Evolutionary conservation across 805 yeast genomes (phyloP).

Genomic region (Sugiyamaella floridensis): DNA sequence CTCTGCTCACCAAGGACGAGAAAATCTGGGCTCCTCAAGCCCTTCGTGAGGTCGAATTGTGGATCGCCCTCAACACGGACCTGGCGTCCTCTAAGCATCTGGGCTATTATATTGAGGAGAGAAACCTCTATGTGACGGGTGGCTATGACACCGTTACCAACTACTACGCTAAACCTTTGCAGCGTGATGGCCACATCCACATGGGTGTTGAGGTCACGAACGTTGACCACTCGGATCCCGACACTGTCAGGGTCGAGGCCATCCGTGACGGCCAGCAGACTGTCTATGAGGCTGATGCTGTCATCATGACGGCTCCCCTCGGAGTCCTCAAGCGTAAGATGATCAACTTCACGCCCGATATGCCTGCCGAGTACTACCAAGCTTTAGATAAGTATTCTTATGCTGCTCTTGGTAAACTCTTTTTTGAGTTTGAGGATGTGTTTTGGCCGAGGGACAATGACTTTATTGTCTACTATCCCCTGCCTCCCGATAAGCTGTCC

Average conservation of each 20-base stretch:
- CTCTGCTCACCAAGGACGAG: constrained; percentile 17
- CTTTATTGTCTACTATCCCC: constrained; percentile 22
- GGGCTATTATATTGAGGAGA: constrained; percentile 15
- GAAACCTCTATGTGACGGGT: constrained; percentile 20
- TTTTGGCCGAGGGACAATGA: constrained; percentile 27
- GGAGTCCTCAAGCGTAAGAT: constrained; percentile 23
- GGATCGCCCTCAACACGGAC: constrained; percentile 17
- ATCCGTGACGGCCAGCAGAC: constrained; percentile 4
- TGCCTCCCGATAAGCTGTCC: constrained; percentile 9
- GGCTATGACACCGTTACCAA: constrained; percentile 19
- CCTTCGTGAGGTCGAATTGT: constrained; percentile 17
- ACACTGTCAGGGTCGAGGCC: constrained; percentile 1
- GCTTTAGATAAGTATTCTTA: constrained; percentile 21
- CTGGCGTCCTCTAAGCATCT: constrained; percentile 15
- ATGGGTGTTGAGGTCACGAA: constrained; percentile 15
- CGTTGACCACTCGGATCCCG: constrained; percentile 6
- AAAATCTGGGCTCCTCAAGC: constrained; percentile 20
- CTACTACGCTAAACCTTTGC: constrained; percentile 16
- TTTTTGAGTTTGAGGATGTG: constrained; percentile 24
- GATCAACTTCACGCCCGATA: constrained; percentile 21
- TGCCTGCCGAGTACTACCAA: constrained; percentile 14
- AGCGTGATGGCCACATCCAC: constrained; percentile 15
- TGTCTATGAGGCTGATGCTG: constrained; percentile 22
- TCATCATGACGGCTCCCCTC: constrained; percentile 26
- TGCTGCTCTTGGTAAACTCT: constrained; percentile 28